Evolutionary conservation across 1,284 basidiomycete genomes (phyloP).

Genomic region (Apiotrichum sp.): DNA sequence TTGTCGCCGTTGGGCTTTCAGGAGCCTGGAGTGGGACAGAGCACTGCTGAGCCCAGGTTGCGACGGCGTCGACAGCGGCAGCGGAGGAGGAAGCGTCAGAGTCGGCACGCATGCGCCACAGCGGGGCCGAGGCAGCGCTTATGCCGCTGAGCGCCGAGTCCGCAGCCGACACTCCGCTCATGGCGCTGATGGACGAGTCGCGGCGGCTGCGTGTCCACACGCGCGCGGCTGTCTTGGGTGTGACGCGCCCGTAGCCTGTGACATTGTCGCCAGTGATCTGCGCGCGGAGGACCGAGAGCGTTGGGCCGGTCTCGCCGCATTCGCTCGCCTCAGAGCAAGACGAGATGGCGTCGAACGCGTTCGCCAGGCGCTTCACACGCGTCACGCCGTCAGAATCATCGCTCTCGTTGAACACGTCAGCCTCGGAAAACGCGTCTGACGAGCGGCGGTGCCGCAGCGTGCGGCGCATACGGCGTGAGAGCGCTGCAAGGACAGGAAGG

Average conservation of each 20-base stretch:
- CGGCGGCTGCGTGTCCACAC: conserved; percentile 6
- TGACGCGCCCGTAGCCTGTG: conserved; percentile 14
- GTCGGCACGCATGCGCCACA: conserved; percentile 7
- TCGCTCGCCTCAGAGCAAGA: conserved; percentile 25
- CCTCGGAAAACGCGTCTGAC: conserved; percentile 26
- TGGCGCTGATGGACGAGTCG: conserved; percentile 6
- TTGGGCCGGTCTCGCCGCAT: conserved; percentile 15
- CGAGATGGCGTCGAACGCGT: conserved; percentile 31
- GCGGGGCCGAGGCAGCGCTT: conserved; percentile 3
- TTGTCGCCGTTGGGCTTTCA: not conserved
- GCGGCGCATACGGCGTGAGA: conserved; percentile 35
- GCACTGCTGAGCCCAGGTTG: conserved; percentile 1
- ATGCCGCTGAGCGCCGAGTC: conserved; percentile 4
- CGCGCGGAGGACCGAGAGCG: conserved; percentile 11
- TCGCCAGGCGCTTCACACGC: conserved; percentile 36
- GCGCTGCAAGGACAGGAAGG: conserved; percentile 31
- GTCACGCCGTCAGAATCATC: conserved; percentile 17
- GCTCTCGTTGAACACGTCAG: conserved; percentile 20
- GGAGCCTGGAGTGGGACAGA: not conserved
- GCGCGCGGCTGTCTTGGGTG: conserved; percentile 7
- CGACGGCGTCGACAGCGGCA: not conserved
- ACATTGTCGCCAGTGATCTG: conserved; percentile 36
- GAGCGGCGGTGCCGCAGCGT: conserved; percentile 11
- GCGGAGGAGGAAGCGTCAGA: not conserved
- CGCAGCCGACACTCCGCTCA: not conserved